A percentile compares a stretch with the other conserved stretches of the same genome.
phyloP scores from a whole-genome alignment of 495 filamentous ascomycete genomes.

The Daldinia loculata region DNA sequence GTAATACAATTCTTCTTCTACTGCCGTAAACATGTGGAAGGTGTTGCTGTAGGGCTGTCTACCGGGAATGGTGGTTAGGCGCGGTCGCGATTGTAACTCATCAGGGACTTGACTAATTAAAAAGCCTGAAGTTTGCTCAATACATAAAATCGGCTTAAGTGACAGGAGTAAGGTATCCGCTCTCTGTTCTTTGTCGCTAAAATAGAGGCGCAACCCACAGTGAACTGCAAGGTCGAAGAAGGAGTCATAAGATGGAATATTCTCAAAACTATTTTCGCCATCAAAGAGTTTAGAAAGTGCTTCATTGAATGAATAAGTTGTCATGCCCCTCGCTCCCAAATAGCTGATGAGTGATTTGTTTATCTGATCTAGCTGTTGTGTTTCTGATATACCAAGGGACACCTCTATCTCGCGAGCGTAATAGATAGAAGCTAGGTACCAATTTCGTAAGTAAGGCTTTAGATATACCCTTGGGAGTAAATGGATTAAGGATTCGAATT shows the following conservation, averaged over 20 bases:
- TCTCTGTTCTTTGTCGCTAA: not conserved
- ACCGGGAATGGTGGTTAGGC: not conserved
- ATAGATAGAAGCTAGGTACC: constrained; percentile 3
- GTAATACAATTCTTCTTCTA: not conserved
- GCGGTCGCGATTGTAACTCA: not conserved
- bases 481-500: constrained; percentile 3
- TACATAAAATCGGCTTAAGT: not conserved
- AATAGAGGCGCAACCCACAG: not conserved
- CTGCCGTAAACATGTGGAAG: constrained; percentile 1
- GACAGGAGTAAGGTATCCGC: not conserved
- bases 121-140: constrained; percentile 1
- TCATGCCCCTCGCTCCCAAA: not conserved
- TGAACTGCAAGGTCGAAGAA: not conserved
- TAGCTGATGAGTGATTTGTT: not conserved
- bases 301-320: not conserved
- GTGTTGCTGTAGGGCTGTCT: not conserved
- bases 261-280: not conserved
- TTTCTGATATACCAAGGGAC: not conserved
- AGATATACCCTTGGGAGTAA: constrained; percentile 1
- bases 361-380: not conserved
- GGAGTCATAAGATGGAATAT: not conserved
- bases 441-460: not conserved
- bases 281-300: constrained; percentile 1
- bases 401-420: constrained; percentile 8
- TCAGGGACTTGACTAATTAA: not conserved